phyloP scores from a whole-genome alignment of 2,329 filamentous ascomycete species.

The Emergomyces pasteurianus region DNA sequence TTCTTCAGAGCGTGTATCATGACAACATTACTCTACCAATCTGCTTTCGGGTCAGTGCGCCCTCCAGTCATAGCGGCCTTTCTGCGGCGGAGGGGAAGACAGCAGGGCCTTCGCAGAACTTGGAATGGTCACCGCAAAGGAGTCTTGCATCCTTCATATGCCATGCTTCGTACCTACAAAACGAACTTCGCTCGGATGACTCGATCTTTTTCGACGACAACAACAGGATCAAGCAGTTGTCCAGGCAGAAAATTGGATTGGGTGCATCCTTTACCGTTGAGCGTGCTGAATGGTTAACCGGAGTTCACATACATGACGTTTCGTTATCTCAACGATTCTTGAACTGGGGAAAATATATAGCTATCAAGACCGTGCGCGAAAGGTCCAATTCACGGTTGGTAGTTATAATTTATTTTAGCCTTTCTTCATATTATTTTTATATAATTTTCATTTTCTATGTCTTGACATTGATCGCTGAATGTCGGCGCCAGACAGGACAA shows the following conservation, averaged over 20 bases:
- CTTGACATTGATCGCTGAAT: neutral
- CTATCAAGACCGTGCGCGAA: neutral
- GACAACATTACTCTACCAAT: neutral
- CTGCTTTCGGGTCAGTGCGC: neutral
- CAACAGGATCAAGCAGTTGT: neutral
- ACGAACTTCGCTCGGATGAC: neutral
- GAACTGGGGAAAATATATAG: conserved; percentile 1
- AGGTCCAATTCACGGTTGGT: neutral
- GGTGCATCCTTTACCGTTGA: neutral
- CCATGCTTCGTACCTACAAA: neutral
- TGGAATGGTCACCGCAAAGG: neutral
- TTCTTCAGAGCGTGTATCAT: neutral
- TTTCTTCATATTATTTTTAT: too few species aligned
- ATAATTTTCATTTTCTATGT: too few species aligned
- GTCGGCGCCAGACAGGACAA: neutral
- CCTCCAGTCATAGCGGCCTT: neutral
- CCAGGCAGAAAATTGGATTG: neutral
- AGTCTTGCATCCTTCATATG: conserved; percentile 3
- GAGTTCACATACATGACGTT: too few species aligned
- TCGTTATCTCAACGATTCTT: neutral
- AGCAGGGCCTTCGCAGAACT: neutral
- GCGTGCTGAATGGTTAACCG: neutral
- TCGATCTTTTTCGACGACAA: conserved; percentile 1
- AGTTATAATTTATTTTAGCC: neutral
- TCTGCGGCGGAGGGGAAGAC: neutral